Base-by-base conservation (phyloP, 1,284 basidiomycete genomes). In the Marasmius sp. region DNA sequence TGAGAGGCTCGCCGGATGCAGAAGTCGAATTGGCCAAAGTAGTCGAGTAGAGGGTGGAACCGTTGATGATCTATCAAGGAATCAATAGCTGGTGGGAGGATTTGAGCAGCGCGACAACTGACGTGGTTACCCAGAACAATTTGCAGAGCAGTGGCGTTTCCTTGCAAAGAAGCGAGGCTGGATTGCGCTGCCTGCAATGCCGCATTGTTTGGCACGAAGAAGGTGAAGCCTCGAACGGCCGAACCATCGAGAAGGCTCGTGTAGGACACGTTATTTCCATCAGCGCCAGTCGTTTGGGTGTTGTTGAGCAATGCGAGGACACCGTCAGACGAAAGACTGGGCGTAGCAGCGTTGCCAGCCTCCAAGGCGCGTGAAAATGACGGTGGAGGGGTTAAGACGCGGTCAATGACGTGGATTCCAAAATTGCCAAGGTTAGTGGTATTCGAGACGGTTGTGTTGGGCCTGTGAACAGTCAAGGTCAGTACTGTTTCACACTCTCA, bases 101-200 rank as follows among this genome's bases (percentile, higher is more conserved):
- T 27, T 27, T 27, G 27, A 27, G 22, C 36, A 33, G 27, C 3
- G 16, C 33, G 27, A 18, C 61, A 6, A 74, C 82, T 18, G 62
- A 90, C 86, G 68, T 91, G 90, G 70, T 92, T 92, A 50, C 76
- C 71, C 11, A 89, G 66, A 1, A 91, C 66, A n/a, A 75, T 77
- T 1, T 67, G 53, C 45, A 88, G 59, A 1, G 81, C 77, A 0
- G 84, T 81, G 11, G 67, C 59, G 68, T 88, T 88, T 27, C 77
- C 73, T 20, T 71, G 72, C 64, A 86, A 66, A 27, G 73, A 61
- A 1, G 75, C 65, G 9, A 81, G 68, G 4, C 72, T 68, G 33
- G 74, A 65, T 12, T 70, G 67, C 0, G 78, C 75, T 0, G 74
- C 75, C 37, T 68, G 62, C 49, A 91, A 66, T 2, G 85, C 88